A percentile compares a stretch with the other conserved stretches of the same genome.
phyloP scores from a whole-genome alignment of 208 protist species.

The Naegleria lovaniensis region DNA sequence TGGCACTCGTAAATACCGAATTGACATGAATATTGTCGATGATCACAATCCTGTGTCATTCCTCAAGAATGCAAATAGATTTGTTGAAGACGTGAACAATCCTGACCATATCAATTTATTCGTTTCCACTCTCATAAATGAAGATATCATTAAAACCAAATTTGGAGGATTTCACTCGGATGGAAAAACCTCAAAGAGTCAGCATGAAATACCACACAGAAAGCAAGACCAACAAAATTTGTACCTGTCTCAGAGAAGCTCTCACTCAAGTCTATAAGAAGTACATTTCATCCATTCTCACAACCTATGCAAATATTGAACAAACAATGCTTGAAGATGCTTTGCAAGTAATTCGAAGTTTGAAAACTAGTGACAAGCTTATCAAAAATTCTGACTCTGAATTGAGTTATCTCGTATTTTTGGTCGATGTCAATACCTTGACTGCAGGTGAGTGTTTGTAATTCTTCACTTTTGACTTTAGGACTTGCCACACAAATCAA shows the following conservation, averaged over 20 bases:
- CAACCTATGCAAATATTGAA: not conserved
- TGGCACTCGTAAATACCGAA: not conserved
- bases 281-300: not conserved
- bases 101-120: conserved; percentile 27
- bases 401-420: conserved; percentile 29
- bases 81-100: conserved; percentile 19
- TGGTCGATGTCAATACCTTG: conserved; percentile 22
- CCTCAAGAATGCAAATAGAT: not conserved
- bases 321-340: conserved; percentile 26
- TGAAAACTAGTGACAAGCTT: not conserved
- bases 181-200: not conserved
- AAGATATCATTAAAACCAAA: not conserved
- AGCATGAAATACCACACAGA: not conserved
- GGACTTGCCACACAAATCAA: no score
- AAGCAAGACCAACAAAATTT: conserved; percentile 20
- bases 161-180: not conserved
- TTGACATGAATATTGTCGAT: conserved; percentile 35
- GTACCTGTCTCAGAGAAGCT: not conserved
- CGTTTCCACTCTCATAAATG: not conserved
- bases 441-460: no score
- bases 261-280: not conserved
- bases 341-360: not conserved
- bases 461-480: no score
- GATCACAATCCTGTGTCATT: conserved; percentile 27
- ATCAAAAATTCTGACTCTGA: not conserved